Evolutionary conservation across 306 rosid species (phyloP), one percentile per base, ranked within the genome.

Genomic region (Dalbergia oliveri): DNA sequence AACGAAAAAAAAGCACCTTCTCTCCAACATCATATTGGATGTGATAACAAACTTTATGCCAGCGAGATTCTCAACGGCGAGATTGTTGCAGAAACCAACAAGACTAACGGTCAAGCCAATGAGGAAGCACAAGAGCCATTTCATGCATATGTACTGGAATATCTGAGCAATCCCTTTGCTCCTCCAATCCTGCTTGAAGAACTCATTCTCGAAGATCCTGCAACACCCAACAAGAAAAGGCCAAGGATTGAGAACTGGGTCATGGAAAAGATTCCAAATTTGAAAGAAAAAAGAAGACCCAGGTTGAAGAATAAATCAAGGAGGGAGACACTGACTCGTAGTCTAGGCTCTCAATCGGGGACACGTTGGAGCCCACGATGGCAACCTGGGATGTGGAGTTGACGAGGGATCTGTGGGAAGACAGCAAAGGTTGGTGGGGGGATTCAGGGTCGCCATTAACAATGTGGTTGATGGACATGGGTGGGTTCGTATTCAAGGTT

Each of bases 331-430:
- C 88, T 10, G 21, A 93, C 98, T 96, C 99, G 59, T 93, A 96
- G 67, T 96, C 99, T 31, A 96, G 99, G 88, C 99, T 96, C 76
- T 96, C 98, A 72, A 96, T 87, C 4, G 99, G 99, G 83, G 92
- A 83, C 84, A 96, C 94, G 77, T 90, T 88, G 88, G 94, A 80
- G 45, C 99, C 99, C 49, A 96, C 97, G 49, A 96, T 84, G 39
- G 99, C 99, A 44, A 93, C 98, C 83, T 96, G 99, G 4, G 99
- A 96, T 1, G 90, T 75, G 9, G 91, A 86, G 62, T 90, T 95
- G 37, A 82, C 31, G 5, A 35, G 33, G 57, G 90, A 84, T 81
- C 93, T 83, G 23, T 76, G 85, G 4, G 85, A 64, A 67, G 85
- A 83, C 18, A 94, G 78, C 58, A 93, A 69, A 18, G 99, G 93